Conservation (phyloP, 2,329 filamentous ascomycete species). For the Aureobasidium uvarum region DNA sequence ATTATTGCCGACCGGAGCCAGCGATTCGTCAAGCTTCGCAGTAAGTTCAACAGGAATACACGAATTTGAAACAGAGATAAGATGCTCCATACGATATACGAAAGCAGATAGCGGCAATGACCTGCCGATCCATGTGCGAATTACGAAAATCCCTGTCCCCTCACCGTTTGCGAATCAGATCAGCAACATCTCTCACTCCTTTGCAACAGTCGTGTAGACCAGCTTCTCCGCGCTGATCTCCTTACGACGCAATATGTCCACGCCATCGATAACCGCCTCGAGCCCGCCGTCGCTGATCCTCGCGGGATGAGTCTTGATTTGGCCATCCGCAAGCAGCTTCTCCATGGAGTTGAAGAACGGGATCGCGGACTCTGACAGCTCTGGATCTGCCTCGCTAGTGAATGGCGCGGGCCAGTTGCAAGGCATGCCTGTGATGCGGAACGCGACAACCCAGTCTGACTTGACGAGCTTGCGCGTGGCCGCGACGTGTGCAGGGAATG, state of each 20-base stretch:
- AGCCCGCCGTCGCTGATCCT: background rate
- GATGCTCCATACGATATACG: background rate
- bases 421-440: conserved; percentile 16
- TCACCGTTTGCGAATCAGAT: background rate
- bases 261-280: conserved; percentile 1
- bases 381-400: conserved; percentile 11
- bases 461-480: conserved; percentile 19
- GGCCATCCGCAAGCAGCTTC: background rate
- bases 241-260: conserved; percentile 2
- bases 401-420: conserved; percentile 10
- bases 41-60: background rate
- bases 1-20: too few species aligned
- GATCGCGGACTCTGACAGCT: background rate
- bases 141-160: background rate
- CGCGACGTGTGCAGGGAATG: conserved; percentile 31
- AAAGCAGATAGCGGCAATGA: background rate
- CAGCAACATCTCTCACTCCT: background rate
- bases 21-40: background rate
- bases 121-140: background rate
- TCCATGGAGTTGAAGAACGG: background rate
- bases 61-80: too few species aligned
- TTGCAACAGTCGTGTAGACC: background rate
- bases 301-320: conserved; percentile 1
- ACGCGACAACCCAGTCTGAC: conserved; percentile 22
- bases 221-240: conserved; percentile 15